These are phyloP conservation scores for Scheffersomyces stambukii DNA, from an alignment of 1,139 yeast genomes.

Conservation along the genomic window DNA sequence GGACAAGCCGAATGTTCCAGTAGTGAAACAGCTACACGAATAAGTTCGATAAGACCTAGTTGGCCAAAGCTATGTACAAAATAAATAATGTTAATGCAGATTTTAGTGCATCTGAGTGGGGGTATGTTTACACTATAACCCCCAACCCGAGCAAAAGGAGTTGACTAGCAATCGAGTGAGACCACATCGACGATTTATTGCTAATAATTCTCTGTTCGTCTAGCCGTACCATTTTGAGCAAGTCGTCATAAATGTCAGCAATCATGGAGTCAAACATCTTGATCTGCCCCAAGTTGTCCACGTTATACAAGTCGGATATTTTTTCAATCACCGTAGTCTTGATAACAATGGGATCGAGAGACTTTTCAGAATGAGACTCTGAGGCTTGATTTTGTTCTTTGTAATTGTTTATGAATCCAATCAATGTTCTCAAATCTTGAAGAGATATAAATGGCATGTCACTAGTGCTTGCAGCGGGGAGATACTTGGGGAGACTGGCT, in stretches of 20 bases:
- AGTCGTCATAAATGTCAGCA: slow-evolving; percentile 56
- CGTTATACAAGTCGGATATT: slow-evolving; percentile 46
- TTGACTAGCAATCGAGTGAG: slow-evolving; percentile 59
- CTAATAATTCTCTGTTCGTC: slow-evolving; percentile 43
- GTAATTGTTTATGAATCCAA: slow-evolving; percentile 55
- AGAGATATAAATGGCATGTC: slow-evolving; percentile 50
- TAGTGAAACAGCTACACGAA: neutral
- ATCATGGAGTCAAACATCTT: slow-evolving; percentile 51
- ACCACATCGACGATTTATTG: slow-evolving; percentile 57
- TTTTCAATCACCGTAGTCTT: slow-evolving; percentile 61
- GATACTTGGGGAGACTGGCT: slow-evolving; percentile 49
- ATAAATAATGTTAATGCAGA: slow-evolving; percentile 1
- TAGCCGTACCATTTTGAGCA: slow-evolving; percentile 49
- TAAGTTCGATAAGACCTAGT: neutral
- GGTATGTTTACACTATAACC: slow-evolving; percentile 40
- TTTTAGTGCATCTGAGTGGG: neutral
- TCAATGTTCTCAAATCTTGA: slow-evolving; percentile 56
- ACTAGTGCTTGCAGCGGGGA: slow-evolving; percentile 49
- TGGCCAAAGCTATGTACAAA: slow-evolving; percentile 1
- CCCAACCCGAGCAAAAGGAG: slow-evolving; percentile 55
- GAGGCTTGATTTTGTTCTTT: slow-evolving; percentile 19
- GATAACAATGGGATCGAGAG: slow-evolving; percentile 36
- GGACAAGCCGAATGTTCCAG: too few species aligned
- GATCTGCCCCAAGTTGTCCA: slow-evolving; percentile 45
- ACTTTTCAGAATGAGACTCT: too few species aligned